Evolutionary conservation across 2,329 filamentous ascomycete species (phyloP), one percentile per base, ranked within the genome.

Genomic region (Colletotrichum salicis): DNA sequence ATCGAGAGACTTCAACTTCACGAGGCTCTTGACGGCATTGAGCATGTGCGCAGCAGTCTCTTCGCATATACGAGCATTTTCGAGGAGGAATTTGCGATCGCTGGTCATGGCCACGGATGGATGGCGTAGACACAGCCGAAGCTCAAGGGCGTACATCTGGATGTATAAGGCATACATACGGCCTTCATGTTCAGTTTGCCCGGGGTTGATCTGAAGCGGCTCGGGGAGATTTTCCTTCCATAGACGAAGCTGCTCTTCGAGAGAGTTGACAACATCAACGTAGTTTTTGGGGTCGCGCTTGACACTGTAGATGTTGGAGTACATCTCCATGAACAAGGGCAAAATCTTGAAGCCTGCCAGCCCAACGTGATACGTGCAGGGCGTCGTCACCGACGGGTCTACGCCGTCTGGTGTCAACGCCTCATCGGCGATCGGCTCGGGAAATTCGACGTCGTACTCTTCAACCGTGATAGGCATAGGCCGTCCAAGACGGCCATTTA

Each of bases 401-500:
- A 92, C 83, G 3, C 91, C 91, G 4, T 89, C 83, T 48, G 93
- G 90, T 0, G 87, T 89, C 0, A 94, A 86, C 35, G 91, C 84
- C 75, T 93, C 91, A 78, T 97, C 94, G 31, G 91, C 86, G 37
- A 95, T 86, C 5, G 90, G 83, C 69, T 93, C 87, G 1, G 94
- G 94, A 59, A 94, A 89, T 73, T 94, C 93, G 45, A 93, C 89
- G 76, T 97, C 94, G 75, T 95, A 92, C 74, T 96, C 93, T 63
- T 93, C 90, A 4, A 91, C 83, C 12, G 90, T 88, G 59, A 96
- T 87, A 1, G 91, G 89, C 88, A 96, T 93, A 1, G 94, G 94
- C 19, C 91, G 87, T 22, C 94, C 94, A 45, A 95, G 88, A 70
- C 93, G 93, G 24, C 93, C 93, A 75, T 90, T 90, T 11, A 96